Evolutionary conservation across 208 protist species (phyloP).

Genomic region (Angomonas ambiguus): DNA sequence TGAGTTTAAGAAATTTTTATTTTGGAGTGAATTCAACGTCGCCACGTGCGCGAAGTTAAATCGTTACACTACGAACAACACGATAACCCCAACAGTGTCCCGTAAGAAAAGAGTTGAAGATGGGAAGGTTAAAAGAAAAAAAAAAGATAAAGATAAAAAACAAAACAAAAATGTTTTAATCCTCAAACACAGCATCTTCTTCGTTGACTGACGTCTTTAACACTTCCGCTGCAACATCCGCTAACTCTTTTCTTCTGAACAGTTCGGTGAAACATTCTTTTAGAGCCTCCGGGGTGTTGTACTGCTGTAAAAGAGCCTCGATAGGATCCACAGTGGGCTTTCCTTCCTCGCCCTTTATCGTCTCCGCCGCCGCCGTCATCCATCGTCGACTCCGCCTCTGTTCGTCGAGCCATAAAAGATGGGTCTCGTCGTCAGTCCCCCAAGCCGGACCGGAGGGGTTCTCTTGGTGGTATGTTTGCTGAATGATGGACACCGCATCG

Average conservation of each 20-base stretch:
- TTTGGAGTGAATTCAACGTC: not conserved
- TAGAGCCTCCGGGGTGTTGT: conserved; percentile 17
- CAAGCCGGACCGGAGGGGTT: conserved; percentile 27
- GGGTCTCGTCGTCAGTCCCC: conserved; percentile 37
- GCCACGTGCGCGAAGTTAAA: not conserved
- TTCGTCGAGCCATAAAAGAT: conserved; percentile 49
- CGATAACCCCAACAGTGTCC: too few species aligned
- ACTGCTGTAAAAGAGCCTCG: conserved; percentile 14
- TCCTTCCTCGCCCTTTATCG: not conserved
- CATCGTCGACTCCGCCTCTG: conserved; percentile 9
- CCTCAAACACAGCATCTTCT: not conserved
- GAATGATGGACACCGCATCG: conserved; percentile 36
- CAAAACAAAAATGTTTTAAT: conserved; percentile 8
- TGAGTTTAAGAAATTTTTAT: not conserved
- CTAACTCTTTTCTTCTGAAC: conserved; percentile 37
- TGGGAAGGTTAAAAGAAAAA: not conserved
- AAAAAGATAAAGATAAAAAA: conserved; percentile 1
- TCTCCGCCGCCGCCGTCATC: too few species aligned
- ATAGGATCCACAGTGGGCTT: not conserved
- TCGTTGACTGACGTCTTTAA: not conserved
- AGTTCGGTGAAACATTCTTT: conserved; percentile 35
- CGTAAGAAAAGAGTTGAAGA: not conserved
- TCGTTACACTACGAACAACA: not conserved
- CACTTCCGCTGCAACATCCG: conserved; percentile 19
- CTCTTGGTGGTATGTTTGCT: conserved; percentile 31